These are phyloP conservation scores for Dioscorea dumetorum DNA, from an alignment of 106 monocot species.

Conservation along the genomic window DNA sequence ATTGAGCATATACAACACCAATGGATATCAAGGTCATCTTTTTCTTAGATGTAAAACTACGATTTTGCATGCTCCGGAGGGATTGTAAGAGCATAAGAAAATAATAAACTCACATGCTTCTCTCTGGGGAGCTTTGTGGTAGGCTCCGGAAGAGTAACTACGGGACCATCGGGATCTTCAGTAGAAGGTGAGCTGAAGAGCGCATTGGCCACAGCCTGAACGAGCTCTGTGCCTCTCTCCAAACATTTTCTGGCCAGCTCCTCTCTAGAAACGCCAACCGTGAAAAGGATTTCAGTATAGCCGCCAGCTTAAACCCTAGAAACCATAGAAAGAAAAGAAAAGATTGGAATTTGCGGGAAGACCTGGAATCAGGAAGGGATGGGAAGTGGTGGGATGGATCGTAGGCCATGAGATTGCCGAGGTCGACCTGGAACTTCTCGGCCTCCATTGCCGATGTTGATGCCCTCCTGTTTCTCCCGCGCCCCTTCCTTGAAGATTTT, in stretches of 20 bases:
- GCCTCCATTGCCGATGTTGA: conserved; percentile 12
- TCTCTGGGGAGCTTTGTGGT: conserved; percentile 40
- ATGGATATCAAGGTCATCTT: no score
- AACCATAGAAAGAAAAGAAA: not conserved
- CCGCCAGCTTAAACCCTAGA: not conserved
- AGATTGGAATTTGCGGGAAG: not conserved
- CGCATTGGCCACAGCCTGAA: conserved; percentile 40
- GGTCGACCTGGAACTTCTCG: conserved; percentile 42
- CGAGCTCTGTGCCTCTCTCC: conserved; percentile 53
- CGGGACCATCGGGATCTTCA: conserved; percentile 32
- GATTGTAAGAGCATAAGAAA: no score
- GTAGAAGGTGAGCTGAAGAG: conserved; percentile 37
- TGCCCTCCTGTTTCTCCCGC: no score
- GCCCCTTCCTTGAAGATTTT: no score
- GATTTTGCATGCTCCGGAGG: no score
- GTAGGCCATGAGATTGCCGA: conserved; percentile 82
- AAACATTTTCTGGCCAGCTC: conserved; percentile 45
- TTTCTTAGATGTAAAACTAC: no score
- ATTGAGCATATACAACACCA: no score
- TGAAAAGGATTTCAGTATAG: not conserved
- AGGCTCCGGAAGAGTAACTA: conserved; percentile 26
- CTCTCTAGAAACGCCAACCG: conserved; percentile 23
- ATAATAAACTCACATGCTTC: conserved; percentile 24
- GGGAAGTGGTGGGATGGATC: conserved; percentile 58
- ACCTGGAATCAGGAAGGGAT: conserved; percentile 39